Percentiles rank a stretch among this genome's conserved stretches.
Evolutionary conservation across 1,139 yeast genomes (phyloP).

Genomic region (Geotrichum klebahnii): DNA sequence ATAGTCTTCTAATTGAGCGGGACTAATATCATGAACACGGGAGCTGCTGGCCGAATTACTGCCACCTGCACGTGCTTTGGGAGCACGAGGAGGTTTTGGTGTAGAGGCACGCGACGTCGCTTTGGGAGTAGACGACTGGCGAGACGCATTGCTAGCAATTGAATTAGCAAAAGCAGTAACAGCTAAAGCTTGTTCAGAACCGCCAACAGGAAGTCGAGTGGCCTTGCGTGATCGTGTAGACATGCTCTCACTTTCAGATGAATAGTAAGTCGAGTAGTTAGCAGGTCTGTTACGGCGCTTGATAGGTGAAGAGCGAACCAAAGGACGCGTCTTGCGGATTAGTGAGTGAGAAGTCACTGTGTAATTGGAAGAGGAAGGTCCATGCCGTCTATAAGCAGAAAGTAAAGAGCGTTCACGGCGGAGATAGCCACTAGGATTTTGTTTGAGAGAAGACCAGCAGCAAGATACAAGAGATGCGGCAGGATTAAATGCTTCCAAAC

Average conservation of each 20-base stretch:
- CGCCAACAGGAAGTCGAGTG: too few relatives aligned
- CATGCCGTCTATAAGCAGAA: not conserved
- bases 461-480: slow-evolving; percentile 3
- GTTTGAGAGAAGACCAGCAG: slow-evolving; percentile 3
- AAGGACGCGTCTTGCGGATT: not conserved
- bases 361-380: not conserved
- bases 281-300: too few relatives aligned
- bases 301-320: too few relatives aligned
- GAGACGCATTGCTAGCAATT: too few relatives aligned
- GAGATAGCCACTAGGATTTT: slow-evolving; percentile 4
- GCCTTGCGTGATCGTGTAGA: slow-evolving; percentile 7
- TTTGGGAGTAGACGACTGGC: slow-evolving; percentile 1
- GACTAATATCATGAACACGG: slow-evolving; percentile 40
- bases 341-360: slow-evolving; percentile 8
- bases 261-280: not conserved
- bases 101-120: slow-evolving; percentile 4
- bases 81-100: not conserved
- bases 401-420: not conserved
- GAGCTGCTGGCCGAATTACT: not conserved
- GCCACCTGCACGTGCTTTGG: not conserved
- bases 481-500: slow-evolving; percentile 1
- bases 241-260: slow-evolving; percentile 3
- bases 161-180: not conserved
- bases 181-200: not conserved
- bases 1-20: slow-evolving; percentile 55